Evolutionary conservation across 1,284 basidiomycete species (phyloP).

Genomic region (Gomphus bonarii): DNA sequence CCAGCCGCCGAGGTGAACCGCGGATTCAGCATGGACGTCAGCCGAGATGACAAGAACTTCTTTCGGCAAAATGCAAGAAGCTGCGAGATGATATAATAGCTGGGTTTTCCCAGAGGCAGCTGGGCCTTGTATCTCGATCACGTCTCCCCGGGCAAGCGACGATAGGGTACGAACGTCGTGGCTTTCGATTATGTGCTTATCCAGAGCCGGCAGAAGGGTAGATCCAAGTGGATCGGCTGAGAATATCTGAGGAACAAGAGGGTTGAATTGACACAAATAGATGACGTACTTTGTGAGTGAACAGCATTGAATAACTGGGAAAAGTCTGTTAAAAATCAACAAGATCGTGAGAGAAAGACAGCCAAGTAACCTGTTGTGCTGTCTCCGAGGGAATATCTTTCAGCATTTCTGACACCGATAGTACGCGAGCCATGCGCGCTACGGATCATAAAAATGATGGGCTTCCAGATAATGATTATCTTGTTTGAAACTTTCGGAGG

Average conservation of each 20-base stretch:
- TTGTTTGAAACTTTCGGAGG: neutral
- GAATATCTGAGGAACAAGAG: constrained; percentile 9
- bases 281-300: constrained; percentile 21
- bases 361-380: constrained; percentile 6
- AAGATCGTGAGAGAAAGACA: neutral
- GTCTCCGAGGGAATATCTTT: constrained; percentile 26
- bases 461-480: neutral
- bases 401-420: constrained; percentile 16
- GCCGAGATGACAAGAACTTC: constrained; percentile 10
- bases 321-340: neutral
- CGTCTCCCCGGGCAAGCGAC: constrained; percentile 40
- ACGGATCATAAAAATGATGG: neutral
- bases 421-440: neutral
- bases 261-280: neutral
- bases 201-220: constrained; percentile 14
- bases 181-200: constrained; percentile 11
- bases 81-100: constrained; percentile 52
- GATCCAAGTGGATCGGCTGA: constrained; percentile 17
- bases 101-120: constrained; percentile 67
- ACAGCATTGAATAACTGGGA: constrained; percentile 28
- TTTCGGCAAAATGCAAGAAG: constrained; percentile 48
- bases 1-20: constrained; percentile 39
- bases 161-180: constrained; percentile 11
- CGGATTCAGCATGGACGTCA: constrained; percentile 16
- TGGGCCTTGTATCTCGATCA: constrained; percentile 67